phyloP scores from a whole-genome alignment of 2,329 filamentous ascomycete species.

The Apiospora malaysiana region DNA sequence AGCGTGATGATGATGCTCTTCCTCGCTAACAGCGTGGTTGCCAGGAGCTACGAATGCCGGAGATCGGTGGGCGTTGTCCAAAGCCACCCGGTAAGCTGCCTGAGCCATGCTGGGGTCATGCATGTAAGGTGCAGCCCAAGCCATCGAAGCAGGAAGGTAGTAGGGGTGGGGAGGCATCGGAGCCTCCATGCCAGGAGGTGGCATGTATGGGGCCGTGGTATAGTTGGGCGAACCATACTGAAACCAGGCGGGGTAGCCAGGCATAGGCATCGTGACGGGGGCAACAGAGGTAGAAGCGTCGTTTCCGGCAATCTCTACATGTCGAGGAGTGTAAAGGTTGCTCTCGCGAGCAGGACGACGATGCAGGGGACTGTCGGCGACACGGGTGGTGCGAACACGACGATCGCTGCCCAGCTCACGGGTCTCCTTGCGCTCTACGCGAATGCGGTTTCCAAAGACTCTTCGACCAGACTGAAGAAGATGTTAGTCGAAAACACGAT shows the following conservation, averaged over 20 bases:
- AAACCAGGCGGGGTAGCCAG: background rate
- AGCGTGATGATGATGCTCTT: background rate
- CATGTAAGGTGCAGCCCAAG: constrained; percentile 37
- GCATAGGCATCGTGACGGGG: background rate
- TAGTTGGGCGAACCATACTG: background rate
- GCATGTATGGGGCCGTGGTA: background rate
- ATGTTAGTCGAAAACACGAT: constrained; percentile 26
- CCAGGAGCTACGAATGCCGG: background rate
- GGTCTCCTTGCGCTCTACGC: constrained; percentile 46
- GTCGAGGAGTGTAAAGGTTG: background rate
- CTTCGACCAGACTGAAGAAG: constrained; percentile 39
- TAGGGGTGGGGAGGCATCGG: background rate
- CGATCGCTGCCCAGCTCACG: constrained; percentile 22
- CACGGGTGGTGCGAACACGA: constrained; percentile 20
- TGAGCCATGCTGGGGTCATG: constrained; percentile 31
- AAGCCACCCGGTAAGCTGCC: constrained; percentile 17
- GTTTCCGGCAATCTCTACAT: background rate
- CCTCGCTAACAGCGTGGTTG: background rate
- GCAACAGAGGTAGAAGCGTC: background rate
- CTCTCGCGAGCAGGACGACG: too few species aligned
- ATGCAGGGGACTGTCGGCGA: background rate
- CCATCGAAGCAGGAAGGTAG: background rate
- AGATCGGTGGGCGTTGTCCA: background rate
- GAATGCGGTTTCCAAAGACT: constrained; percentile 41
- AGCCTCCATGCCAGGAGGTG: background rate